Evolutionary conservation across 441 rosid species (phyloP), one percentile per base, ranked within the genome.

Genomic region (Sinapis alba): DNA sequence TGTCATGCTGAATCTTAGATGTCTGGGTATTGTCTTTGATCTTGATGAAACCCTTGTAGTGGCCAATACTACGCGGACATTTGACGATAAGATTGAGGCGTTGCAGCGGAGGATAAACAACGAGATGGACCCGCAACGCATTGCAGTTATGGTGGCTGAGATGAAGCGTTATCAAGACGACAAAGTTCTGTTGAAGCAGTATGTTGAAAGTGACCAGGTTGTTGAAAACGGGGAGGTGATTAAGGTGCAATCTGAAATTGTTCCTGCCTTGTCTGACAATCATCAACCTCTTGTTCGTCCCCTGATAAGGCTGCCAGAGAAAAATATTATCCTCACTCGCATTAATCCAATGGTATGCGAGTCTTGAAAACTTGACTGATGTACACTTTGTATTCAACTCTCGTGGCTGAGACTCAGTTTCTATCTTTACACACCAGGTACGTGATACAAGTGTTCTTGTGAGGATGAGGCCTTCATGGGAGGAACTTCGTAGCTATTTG

Each of bases 391-490:
- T 20, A 18, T 26, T 23, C 12, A 58, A 16, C 20, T 24, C 27
- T 13, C 24, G 68, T 60, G 51, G 38, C 41, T 66, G 60, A 38
- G 12, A 50, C 28, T 68, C 26, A 15, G 10, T 45, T 45, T 43
- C 2, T 73, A 18, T 62, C 1, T 56, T 54, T 57, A 45, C n/a
- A 13, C 47, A 47, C 77, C 77, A 97, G 99, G 87, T 88, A 73
- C 97, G 97, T 69, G 99, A 94, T 76, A 97, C 99, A 69, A 97
- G 99, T 86, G 97, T 97, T 74, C 99, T 97, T 78, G 99, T 92
- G 94, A 90, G 99, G 86, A 75, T 97, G 85, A 91, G 99, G 79
- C 97, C 99, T 83, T 96, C 99, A 21, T 94, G 99, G 99, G 99
- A 97, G 80, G 99, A 97, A 67, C 86, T 97, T 28, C 81, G 99